phyloP scores from a whole-genome alignment of 495 filamentous ascomycete species.

The Durotheca rogersii region DNA sequence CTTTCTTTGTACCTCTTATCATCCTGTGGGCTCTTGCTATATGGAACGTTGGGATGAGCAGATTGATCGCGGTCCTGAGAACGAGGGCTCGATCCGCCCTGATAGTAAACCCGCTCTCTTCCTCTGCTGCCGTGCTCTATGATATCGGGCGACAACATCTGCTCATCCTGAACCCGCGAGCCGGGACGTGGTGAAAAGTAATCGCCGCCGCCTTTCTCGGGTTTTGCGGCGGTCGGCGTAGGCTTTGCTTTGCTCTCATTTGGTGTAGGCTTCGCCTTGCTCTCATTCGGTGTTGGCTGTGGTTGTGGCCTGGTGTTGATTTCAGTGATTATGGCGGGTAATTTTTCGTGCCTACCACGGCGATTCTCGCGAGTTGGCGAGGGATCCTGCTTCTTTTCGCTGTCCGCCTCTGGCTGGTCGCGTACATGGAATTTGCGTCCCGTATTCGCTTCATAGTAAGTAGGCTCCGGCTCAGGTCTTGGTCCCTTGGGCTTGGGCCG shows the following conservation, averaged over 20 bases:
- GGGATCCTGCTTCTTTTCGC: constrained; percentile 19
- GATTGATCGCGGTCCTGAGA: constrained; percentile 26
- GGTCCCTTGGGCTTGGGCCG: constrained; percentile 27
- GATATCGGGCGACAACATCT: constrained; percentile 30
- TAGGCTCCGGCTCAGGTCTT: constrained; percentile 15
- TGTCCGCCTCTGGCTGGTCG: constrained; percentile 25
- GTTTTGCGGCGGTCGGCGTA: constrained; percentile 36
- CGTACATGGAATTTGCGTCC: constrained; percentile 40
- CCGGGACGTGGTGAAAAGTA: constrained; percentile 33
- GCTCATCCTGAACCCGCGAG: constrained; percentile 20
- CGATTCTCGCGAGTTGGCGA: constrained; percentile 23
- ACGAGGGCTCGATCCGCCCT: constrained; percentile 28
- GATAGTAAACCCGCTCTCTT: constrained; percentile 45
- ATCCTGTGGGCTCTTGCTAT: constrained; percentile 22
- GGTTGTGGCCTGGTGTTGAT: constrained; percentile 6
- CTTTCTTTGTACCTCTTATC: constrained; percentile 32
- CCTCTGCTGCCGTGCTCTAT: constrained; percentile 40
- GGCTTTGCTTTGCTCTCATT: constrained; percentile 31
- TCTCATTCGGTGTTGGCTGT: constrained; percentile 19
- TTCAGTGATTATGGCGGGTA: constrained; percentile 35
- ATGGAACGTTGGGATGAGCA: constrained; percentile 22
- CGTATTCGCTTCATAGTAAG: constrained; percentile 44
- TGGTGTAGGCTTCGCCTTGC: constrained; percentile 29
- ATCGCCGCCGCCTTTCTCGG: constrained; percentile 31
- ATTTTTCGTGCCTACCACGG: constrained; percentile 27